Conservation (phyloP, 148 eudicot species). For the Heliamphora exappendiculata region DNA sequence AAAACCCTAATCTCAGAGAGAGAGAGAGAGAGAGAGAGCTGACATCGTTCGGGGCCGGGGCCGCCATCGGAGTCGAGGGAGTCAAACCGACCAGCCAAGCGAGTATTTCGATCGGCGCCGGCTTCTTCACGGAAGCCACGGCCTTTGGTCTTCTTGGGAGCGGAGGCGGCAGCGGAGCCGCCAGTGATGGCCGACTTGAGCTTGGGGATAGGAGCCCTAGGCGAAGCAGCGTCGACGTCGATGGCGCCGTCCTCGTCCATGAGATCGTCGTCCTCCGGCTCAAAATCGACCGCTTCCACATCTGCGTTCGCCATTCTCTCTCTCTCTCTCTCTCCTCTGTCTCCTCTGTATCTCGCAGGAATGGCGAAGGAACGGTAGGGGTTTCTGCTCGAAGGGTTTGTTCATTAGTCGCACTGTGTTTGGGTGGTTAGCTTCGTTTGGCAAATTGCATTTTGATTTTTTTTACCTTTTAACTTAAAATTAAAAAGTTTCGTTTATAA, state of each 20-base stretch:
- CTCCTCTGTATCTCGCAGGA: not conserved
- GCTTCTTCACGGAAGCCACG: slow-evolving; percentile 67
- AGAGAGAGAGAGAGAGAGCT: slow-evolving; percentile 17
- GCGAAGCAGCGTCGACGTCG: slow-evolving; percentile 30
- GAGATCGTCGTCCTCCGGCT: slow-evolving; percentile 85
- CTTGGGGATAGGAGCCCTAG: slow-evolving; percentile 41
- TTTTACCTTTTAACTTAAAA: too few relatives aligned
- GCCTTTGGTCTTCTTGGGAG: slow-evolving; percentile 58
- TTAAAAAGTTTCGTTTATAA: too few relatives aligned
- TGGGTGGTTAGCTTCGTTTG: too few relatives aligned
- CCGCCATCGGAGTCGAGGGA: slow-evolving; percentile 70
- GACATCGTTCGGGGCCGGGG: slow-evolving; percentile 79
- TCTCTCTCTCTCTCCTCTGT: slow-evolving; percentile 10
- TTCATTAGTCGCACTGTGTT: too few relatives aligned
- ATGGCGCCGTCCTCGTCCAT: slow-evolving; percentile 74
- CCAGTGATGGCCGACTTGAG: slow-evolving; percentile 75
- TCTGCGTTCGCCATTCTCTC: slow-evolving; percentile 52
- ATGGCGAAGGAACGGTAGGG: not conserved
- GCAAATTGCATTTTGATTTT: too few relatives aligned
- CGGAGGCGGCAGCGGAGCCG: slow-evolving; percentile 31
- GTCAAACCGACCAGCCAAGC: slow-evolving; percentile 53
- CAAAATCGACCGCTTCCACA: slow-evolving; percentile 79
- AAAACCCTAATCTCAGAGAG: not conserved
- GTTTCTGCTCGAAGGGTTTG: not conserved
- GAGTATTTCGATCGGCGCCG: slow-evolving; percentile 40